Base-by-base conservation (phyloP, 1,284 basidiomycete species). In the Schizophyllum amplum region DNA sequence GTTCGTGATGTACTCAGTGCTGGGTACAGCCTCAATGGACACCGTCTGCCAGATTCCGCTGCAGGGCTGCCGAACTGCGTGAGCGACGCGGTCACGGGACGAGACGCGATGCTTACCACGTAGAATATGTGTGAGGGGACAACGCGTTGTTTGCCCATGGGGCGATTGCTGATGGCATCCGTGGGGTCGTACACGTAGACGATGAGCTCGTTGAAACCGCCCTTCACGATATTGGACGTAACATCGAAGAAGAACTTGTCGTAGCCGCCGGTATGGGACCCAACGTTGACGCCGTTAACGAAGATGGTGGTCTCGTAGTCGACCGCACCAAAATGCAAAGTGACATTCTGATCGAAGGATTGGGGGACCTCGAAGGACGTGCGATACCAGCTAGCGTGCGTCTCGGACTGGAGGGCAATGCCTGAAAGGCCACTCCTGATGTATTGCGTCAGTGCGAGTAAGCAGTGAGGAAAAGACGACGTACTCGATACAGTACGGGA, bases 11-110 rank as follows among this genome's bases (percentile, higher is more conserved):
- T 56, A 54, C 24, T 57, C 60, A 5, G 55, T 11, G 25, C 47
- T 55, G 5, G 60, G 58, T 1, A 59, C 60, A 2, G 60, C 24
- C 47, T 61, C 60, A 47, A 61, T 24, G 23, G 58, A 61, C 25
- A 61, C 60, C n/a, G 60, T 61, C 42, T 61, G 60, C 60, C 60
- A 61, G 51, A 61, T 61, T 13, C 60, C 60, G 1, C 56, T 55
- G 54, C 58, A 61, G 4, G 60, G 58, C 60, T 61, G 49, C n/a
- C 47, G 26, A 9, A 17, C 22, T 47, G 33, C 51, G 27, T 42
- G 4, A 55, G 42, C n/a, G 25, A 42, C 17, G n/a, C 24, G n/a
- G 42, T 24, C 15, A 42, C 47, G 23, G 25, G 55, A 53, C 7
- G 20, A 4, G 33, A 27, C 22, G 2, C 7, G 7, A 22, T 13